Evolutionary conservation across 106 monocot genomes (phyloP).

Genomic region (Platanthera guangdongensis): DNA sequence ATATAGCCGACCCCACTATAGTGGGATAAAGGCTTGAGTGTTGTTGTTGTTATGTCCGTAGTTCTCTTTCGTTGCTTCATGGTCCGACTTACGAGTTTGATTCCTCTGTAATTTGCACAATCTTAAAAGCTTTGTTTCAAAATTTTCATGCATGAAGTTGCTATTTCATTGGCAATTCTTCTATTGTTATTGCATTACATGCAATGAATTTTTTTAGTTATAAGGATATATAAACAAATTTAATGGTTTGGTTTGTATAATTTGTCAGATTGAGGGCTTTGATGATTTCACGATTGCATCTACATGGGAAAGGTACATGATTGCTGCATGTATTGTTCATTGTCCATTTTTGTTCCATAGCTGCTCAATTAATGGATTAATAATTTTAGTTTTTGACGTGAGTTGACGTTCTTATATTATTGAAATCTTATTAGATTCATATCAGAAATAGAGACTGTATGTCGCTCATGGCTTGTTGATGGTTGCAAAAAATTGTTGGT

Average conservation of each 20-base stretch:
- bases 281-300: slow-evolving; percentile 98
- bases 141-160: not conserved
- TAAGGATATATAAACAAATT: not conserved
- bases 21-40: too few species aligned
- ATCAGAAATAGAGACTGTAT: slow-evolving; percentile 84
- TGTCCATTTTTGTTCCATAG: not conserved
- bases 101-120: not conserved
- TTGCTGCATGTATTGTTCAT: not conserved
- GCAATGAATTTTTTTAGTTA: not conserved
- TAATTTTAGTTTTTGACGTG: not conserved
- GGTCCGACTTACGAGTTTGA: too few species aligned
- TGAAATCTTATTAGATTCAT: slow-evolving; percentile 61
- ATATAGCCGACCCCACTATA: too few species aligned
- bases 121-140: not conserved
- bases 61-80: too few species aligned
- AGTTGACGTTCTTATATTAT: not conserved
- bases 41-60: too few species aligned
- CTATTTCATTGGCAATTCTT: not conserved
- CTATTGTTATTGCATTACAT: not conserved
- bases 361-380: not conserved
- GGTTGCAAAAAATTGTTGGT: slow-evolving; percentile 81
- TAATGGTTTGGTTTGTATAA: not conserved
- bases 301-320: slow-evolving; percentile 89
- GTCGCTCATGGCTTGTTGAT: slow-evolving; percentile 82
- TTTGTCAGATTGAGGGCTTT: slow-evolving; percentile 70